Evolutionary conservation across 2,329 filamentous ascomycete genomes (phyloP), one percentile per base, ranked within the genome.

Genomic region (Davidsoniella virescens): DNA sequence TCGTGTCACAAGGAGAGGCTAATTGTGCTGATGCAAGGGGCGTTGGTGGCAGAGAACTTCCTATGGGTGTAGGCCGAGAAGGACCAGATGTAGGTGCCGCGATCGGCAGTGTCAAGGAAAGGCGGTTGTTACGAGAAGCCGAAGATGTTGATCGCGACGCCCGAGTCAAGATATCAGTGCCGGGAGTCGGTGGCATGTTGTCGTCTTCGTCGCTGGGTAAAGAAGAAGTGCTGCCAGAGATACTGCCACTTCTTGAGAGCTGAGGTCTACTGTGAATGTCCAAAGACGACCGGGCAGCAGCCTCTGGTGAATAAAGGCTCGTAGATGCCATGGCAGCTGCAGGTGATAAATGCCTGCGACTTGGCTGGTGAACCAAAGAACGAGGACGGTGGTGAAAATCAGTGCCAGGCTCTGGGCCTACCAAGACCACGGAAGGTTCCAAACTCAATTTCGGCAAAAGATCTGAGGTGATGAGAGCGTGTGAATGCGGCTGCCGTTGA

Each of bases 61-160:
- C 40, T 33, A 12, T 33, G 1, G 73, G 72, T 5, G 68, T 64
- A 37, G 74, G 73, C 10, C 75, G 68, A 12, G 72, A 71, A 2
- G 74, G 67, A 50, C 69, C 65, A 55, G 69, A 69, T 7, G 67
- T 71, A 4, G 75, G 72, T 5, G 66, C 68, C 8, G 74, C 70
- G 57, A 80, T 76, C n/a, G 76, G 76, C 8, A 80, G 65, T 1
- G 75, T 79, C 23, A 80, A 64, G 1, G 76, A 80, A 17, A 80
- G 68, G 49, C 76, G 67, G 58, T 80, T 77, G 55, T 70, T 70
- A 36, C 75, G 67, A 17, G 73, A 74, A 12, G 71, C 64, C 23
- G 68, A 67, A 4, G 75, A 77, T 14, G 68, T 68, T 12, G 73
- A 74, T 33, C 73, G 71, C 49, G 67, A 65, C 7, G 70, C 70